These are phyloP conservation scores for Aspergillus neoniger DNA, from an alignment of 2,329 filamentous ascomycete genomes.

Conservation along the genomic window DNA sequence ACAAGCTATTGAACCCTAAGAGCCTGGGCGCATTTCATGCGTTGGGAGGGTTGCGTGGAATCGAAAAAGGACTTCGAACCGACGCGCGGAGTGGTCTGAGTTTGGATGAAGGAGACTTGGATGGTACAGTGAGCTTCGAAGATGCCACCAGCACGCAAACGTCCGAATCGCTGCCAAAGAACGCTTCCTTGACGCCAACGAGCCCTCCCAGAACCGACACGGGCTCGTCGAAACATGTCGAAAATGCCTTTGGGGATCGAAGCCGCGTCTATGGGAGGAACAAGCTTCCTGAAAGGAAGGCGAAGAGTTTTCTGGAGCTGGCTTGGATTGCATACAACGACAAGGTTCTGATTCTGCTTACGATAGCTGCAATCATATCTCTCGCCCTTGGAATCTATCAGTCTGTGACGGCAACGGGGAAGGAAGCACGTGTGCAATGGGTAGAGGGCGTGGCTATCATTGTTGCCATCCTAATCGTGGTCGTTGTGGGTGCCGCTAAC, in stretches of 20 bases:
- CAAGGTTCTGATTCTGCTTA: constrained; percentile 73
- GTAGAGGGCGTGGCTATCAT: constrained; percentile 80
- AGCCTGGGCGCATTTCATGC: constrained; percentile 73
- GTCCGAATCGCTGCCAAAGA: constrained; percentile 30
- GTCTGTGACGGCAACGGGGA: constrained; percentile 59
- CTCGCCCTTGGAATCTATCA: constrained; percentile 75
- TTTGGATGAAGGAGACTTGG: constrained; percentile 65
- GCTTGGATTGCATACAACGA: constrained; percentile 83
- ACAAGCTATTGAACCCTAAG: constrained; percentile 79
- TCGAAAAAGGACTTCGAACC: constrained; percentile 73
- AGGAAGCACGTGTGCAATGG: constrained; percentile 68
- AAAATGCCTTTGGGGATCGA: constrained; percentile 60
- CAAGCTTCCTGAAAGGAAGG: constrained; percentile 65
- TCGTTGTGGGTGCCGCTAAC: constrained; percentile 74
- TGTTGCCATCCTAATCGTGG: constrained; percentile 73
- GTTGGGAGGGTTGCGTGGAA: constrained; percentile 69
- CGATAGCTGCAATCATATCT: constrained; percentile 71
- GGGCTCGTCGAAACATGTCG: constrained; percentile 26
- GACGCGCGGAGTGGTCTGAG: constrained; percentile 67
- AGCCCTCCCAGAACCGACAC: constrained; percentile 15
- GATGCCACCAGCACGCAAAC: constrained; percentile 51
- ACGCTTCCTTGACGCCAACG: constrained; percentile 24
- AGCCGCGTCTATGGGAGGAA: constrained; percentile 71
- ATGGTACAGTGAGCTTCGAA: constrained; percentile 68
- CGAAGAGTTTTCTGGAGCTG: constrained; percentile 68